A percentile compares a stretch with the other conserved stretches of the same genome.
Evolutionary conservation across 176 grass and related monocot species (phyloP).

Genomic region (Avena atlantica): DNA sequence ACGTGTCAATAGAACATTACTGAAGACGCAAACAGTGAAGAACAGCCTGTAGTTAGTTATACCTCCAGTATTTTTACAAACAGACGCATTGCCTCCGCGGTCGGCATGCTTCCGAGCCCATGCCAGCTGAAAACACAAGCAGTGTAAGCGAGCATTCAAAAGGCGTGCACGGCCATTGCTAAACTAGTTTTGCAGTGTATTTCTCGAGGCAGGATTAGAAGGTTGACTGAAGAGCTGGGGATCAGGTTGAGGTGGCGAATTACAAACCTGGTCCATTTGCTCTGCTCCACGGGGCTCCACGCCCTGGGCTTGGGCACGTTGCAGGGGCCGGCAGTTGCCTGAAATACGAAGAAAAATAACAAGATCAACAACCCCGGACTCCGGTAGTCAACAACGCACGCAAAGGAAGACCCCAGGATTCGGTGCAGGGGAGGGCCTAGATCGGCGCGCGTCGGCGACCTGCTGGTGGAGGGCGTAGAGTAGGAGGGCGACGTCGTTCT

Average conservation of each 20-base stretch:
- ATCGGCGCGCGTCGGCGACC: slow-evolving; percentile 40
- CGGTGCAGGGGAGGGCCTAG: not conserved
- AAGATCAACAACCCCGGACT: slow-evolving; percentile 32
- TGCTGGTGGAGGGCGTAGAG: slow-evolving; percentile 95
- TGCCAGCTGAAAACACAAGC: slow-evolving; percentile 75
- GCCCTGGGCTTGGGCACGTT: slow-evolving; percentile 81
- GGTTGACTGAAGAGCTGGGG: not conserved
- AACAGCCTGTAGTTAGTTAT: slow-evolving; percentile 30
- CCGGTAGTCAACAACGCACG: slow-evolving; percentile 22
- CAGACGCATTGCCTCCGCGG: slow-evolving; percentile 92
- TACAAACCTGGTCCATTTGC: slow-evolving; percentile 93
- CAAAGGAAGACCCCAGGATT: not conserved
- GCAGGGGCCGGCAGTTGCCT: slow-evolving; percentile 90
- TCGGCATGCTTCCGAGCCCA: slow-evolving; percentile 87
- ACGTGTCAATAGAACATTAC: slow-evolving; percentile 24
- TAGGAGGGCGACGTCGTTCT: slow-evolving; percentile 88
- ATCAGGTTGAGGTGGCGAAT: not conserved
- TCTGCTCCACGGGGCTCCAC: slow-evolving; percentile 92
- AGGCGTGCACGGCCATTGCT: not conserved
- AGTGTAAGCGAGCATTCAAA: slow-evolving; percentile 30
- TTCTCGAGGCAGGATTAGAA: not conserved
- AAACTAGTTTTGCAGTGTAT: not conserved
- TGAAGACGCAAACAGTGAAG: slow-evolving; percentile 15
- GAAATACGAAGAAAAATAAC: not conserved
- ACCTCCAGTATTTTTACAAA: slow-evolving; percentile 99